Conservation (phyloP, 2,329 filamentous ascomycete genomes). For the Xylariaceae sp. region DNA sequence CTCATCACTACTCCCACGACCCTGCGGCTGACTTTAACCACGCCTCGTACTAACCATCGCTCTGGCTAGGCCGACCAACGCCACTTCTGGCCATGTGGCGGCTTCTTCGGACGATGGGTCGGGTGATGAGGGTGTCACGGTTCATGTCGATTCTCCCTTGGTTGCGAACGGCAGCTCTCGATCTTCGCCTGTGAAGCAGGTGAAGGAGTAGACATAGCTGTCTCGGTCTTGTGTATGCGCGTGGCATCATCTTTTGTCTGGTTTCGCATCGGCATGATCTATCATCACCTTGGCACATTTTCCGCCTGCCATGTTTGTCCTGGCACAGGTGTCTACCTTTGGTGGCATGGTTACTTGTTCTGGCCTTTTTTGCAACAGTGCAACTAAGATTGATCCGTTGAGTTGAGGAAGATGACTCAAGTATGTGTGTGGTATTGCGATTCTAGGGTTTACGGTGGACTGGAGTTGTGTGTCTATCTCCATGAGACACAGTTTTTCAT, state of each 20-base stretch:
- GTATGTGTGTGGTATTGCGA: conserved; percentile 22
- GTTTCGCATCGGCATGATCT: conserved; percentile 26
- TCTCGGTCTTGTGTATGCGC: conserved; percentile 20
- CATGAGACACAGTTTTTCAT: conserved; percentile 26
- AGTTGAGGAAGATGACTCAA: conserved; percentile 24
- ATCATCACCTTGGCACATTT: conserved; percentile 24
- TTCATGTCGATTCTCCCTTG: conserved; percentile 45
- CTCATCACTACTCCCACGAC: conserved; percentile 13
- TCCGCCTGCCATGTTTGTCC: conserved; percentile 18
- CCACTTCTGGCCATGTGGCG: conserved; percentile 35
- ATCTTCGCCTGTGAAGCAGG: conserved; percentile 45
- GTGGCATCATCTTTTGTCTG: conserved; percentile 23
- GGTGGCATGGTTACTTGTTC: conserved; percentile 21
- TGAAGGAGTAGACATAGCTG: conserved; percentile 31
- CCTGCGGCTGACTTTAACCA: background rate
- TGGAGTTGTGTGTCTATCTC: conserved; percentile 25
- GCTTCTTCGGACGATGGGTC: conserved; percentile 41
- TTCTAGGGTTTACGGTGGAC: conserved; percentile 19
- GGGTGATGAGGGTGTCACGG: conserved; percentile 50
- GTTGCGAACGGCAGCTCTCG: conserved; percentile 40
- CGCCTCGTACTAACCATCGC: conserved; percentile 28
- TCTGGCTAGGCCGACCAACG: conserved; percentile 37
- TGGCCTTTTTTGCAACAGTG: conserved; percentile 20
- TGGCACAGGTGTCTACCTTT: conserved; percentile 18
- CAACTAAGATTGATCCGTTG: conserved; percentile 19